A percentile compares a stretch with the other conserved stretches of the same genome.
Conservation (phyloP, 805 yeast genomes). For the Schizosaccharomyces pombe region ASM294v3 CU329670.1:2575501-2576000, state of each 20-base stretch:
- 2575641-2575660: constrained; percentile 95
- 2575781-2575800: constrained; percentile 96
- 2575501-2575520: constrained; percentile 88
- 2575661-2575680: constrained; percentile 39
- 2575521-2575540: constrained; percentile 85
- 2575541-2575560: constrained; percentile 88
- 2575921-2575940: too few species aligned
- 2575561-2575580: constrained; percentile 98
- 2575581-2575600: constrained; percentile 99
- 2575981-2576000: too few species aligned
- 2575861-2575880: neutral
- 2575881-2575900: neutral
- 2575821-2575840: neutral
- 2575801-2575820: constrained; percentile 7
- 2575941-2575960: too few species aligned
- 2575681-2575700: constrained; percentile 94
- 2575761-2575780: constrained; percentile 76
- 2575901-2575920: neutral
- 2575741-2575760: constrained; percentile 94
- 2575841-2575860: neutral
- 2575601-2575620: constrained; percentile 97
- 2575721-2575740: constrained; percentile 92
- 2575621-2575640: constrained; percentile 81
- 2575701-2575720: constrained; percentile 85
- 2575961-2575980: neutral